phyloP scores from a whole-genome alignment of 1,284 basidiomycete species.

The Puccinia polysora region DNA sequence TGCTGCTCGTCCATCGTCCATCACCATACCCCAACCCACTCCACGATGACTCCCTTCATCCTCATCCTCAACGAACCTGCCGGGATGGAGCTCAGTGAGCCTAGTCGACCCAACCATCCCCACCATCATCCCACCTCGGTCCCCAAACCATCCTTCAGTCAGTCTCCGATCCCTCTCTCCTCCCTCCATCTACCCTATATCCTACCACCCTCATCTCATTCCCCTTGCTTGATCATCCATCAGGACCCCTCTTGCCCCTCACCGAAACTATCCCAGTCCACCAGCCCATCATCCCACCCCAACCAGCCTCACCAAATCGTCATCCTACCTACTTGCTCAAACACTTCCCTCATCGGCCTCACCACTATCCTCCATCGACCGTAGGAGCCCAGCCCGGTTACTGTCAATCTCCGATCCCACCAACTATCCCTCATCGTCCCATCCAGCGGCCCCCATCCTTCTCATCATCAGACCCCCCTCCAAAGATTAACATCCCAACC shows the following conservation, averaged over 20 bases:
- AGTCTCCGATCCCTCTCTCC: not conserved
- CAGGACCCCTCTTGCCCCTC: not conserved
- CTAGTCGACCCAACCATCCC: not conserved
- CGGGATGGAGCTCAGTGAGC: not conserved
- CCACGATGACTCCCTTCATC: not conserved
- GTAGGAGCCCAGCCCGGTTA: conserved; percentile 12
- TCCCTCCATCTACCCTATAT: not conserved
- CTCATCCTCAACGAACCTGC: conserved; percentile 5
- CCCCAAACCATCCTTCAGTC: not conserved
- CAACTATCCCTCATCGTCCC: not conserved
- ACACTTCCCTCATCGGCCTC: conserved; percentile 8
- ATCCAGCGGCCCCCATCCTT: not conserved
- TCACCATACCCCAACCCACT: not conserved
- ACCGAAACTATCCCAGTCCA: not conserved
- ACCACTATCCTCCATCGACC: not conserved
- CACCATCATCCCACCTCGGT: not conserved
- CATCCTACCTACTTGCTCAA: conserved; percentile 10
- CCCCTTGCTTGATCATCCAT: not conserved
- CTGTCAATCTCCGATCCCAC: conserved; percentile 9
- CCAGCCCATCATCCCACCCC: not conserved
- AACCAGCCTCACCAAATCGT: not conserved
- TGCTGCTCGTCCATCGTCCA: too few species aligned
- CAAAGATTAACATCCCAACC: not conserved
- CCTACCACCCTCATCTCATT: not conserved
- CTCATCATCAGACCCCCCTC: not conserved